A percentile compares a stretch with the other conserved stretches of the same genome.
Evolutionary conservation across 371 early-diverging fungal genomes (phyloP).

Genomic region (Saksenaea oblongispora): DNA sequence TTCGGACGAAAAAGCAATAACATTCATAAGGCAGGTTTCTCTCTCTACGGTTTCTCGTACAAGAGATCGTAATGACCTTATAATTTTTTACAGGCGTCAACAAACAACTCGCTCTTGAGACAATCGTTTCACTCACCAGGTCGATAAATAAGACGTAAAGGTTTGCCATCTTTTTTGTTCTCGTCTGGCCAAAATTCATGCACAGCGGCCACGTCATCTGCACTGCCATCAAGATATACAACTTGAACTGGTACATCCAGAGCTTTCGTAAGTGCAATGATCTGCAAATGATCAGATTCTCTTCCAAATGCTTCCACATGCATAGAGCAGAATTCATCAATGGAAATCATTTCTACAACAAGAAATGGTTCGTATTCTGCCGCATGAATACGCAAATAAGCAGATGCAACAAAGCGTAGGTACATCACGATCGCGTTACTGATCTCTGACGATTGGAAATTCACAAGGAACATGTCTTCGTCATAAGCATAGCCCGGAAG

Average conservation of each 20-base stretch:
- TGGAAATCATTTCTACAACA: conserved; percentile 57
- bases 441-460: conserved; percentile 63
- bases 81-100: conserved; percentile 10
- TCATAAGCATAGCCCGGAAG: conserved; percentile 32
- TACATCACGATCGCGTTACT: conserved; percentile 72
- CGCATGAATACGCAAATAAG: conserved; percentile 62
- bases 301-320: conserved; percentile 74
- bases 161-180: conserved; percentile 14
- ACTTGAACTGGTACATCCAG: conserved; percentile 61
- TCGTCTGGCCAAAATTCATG: conserved; percentile 57
- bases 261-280: conserved; percentile 65
- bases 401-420: conserved; percentile 67
- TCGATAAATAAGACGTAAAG: conserved; percentile 45
- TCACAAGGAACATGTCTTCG: conserved; percentile 48
- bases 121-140: conserved; percentile 29
- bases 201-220: conserved; percentile 47
- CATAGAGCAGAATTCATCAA: conserved; percentile 65
- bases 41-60: conserved; percentile 38
- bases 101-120: not conserved
- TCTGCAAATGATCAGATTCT: conserved; percentile 72
- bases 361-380: conserved; percentile 72
- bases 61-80: conserved; percentile 70
- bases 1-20: not conserved
- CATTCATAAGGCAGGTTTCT: not conserved
- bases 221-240: conserved; percentile 65